phyloP scores from a whole-genome alignment of 305 asterid genomes.

The Fraxinus albicans region DNA sequence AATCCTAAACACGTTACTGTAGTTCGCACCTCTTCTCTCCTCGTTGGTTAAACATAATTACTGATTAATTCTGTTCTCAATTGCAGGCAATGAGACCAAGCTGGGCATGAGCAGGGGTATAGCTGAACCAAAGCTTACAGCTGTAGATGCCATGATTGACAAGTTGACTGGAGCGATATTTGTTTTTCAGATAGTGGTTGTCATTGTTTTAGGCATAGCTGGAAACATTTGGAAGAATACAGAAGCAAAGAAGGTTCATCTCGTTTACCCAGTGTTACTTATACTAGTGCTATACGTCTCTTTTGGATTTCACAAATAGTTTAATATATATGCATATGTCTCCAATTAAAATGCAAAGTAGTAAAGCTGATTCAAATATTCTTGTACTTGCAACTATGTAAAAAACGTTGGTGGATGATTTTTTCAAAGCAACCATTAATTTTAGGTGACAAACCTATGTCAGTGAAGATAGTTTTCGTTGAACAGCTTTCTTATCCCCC shows the following conservation, averaged over 20 bases:
- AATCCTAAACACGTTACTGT: constrained; percentile 16
- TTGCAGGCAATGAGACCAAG: constrained; percentile 92
- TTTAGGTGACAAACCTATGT: constrained; percentile 13
- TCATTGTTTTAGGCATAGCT: constrained; percentile 88
- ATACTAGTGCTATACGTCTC: not conserved
- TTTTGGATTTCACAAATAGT: constrained; percentile 16
- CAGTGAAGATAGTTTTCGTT: constrained; percentile 12
- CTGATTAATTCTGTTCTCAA: constrained; percentile 15
- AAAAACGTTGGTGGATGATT: not conserved
- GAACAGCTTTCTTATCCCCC: not conserved
- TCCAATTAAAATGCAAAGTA: not conserved
- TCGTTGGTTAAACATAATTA: not conserved
- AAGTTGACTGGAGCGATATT: constrained; percentile 98
- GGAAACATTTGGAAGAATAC: constrained; percentile 98
- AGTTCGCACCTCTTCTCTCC: not conserved
- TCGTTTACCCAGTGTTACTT: constrained; percentile 20
- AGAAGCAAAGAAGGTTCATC: constrained; percentile 84
- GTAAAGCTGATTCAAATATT: constrained; percentile 2
- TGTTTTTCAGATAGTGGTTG: constrained; percentile 92
- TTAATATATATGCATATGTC: not conserved
- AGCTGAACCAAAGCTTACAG: constrained; percentile 98
- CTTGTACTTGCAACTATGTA: not conserved
- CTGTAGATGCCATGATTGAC: constrained; percentile 99
- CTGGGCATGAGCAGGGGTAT: constrained; percentile 98
- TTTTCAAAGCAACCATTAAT: constrained; percentile 3